A percentile compares a stretch with the other conserved stretches of the same genome.
Evolutionary conservation across 1,284 basidiomycete genomes (phyloP).

Genomic region (Leccinum huronense): DNA sequence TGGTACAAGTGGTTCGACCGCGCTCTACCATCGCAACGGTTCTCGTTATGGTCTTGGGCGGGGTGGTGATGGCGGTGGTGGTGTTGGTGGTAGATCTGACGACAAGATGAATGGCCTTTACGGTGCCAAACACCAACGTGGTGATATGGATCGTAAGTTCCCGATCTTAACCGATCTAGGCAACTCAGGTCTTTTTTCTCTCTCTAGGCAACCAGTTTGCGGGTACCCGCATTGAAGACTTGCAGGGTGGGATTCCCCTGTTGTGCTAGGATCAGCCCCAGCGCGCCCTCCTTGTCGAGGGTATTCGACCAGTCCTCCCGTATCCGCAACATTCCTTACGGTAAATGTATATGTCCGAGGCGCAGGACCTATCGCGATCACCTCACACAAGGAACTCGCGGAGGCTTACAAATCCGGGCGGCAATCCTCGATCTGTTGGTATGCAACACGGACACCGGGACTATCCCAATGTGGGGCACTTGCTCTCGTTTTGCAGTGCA

Average conservation of each 20-base stretch:
- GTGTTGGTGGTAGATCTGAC: conserved; percentile 42
- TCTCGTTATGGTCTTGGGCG: conserved; percentile 71
- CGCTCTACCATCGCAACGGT: conserved; percentile 76
- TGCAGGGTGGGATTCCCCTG: conserved; percentile 90
- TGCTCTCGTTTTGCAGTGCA: too few species aligned
- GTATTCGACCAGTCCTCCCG: conserved; percentile 94
- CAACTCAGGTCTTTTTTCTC: conserved; percentile 10
- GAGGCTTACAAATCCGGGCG: too few species aligned
- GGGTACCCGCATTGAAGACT: conserved; percentile 91
- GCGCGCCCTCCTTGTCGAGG: conserved; percentile 84
- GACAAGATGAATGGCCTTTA: conserved; percentile 85
- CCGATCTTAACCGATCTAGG: conserved; percentile 21
- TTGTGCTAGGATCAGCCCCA: conserved; percentile 99
- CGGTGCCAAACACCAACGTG: conserved; percentile 89
- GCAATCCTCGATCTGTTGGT: too few species aligned
- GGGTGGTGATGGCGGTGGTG: conserved; percentile 25
- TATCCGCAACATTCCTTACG: conserved; percentile 96
- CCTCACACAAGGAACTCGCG: too few species aligned
- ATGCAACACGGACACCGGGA: too few species aligned
- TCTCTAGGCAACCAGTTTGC: conserved; percentile 87
- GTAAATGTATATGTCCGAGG: conserved; percentile 72
- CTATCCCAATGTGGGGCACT: too few species aligned
- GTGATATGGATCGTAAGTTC: conserved; percentile 89
- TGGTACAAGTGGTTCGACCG: conserved; percentile 69
- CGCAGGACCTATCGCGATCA: too few species aligned